Conservation (phyloP, 2,329 filamentous ascomycete species). For the Anthostomella pinea region DNA sequence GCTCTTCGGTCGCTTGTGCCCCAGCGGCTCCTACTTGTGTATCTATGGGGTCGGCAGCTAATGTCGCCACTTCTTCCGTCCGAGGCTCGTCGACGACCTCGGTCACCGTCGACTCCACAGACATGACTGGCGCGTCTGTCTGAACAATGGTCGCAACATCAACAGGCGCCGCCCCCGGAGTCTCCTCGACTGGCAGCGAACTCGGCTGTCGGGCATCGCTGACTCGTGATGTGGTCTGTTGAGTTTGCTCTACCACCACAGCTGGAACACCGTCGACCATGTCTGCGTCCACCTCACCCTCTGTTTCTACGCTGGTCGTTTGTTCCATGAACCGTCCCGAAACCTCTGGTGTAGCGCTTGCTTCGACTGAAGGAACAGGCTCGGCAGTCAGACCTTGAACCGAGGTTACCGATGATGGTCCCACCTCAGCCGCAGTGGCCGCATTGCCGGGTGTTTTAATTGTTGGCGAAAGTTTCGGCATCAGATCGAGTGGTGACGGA, state of each 20-base stretch:
- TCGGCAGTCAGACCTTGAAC: conserved; percentile 12
- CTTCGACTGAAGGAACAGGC: conserved; percentile 8
- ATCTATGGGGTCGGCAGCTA: conserved; percentile 10
- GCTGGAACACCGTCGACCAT: too few species aligned
- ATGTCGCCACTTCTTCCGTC: conserved; percentile 17
- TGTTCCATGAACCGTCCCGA: not conserved
- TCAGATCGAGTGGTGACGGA: conserved; percentile 42
- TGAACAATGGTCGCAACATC: too few species aligned
- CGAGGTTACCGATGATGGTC: not conserved
- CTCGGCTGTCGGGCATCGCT: too few species aligned
- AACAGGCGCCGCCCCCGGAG: too few species aligned
- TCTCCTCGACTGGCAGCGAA: too few species aligned
- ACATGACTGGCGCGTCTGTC: too few species aligned
- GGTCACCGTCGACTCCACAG: conserved; percentile 1
- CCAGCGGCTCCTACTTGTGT: conserved; percentile 14
- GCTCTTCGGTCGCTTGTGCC: conserved; percentile 25
- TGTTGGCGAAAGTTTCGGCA: conserved; percentile 18
- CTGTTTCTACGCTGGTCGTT: not conserved
- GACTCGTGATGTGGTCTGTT: not conserved
- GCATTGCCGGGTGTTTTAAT: conserved; percentile 3
- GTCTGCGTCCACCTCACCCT: conserved; percentile 3
- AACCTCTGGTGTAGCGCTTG: not conserved
- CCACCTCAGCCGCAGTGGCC: conserved; percentile 1
- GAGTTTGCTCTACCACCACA: not conserved
- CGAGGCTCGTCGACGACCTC: conserved; percentile 3